phyloP scores from a whole-genome alignment of 352 stramenopile genomes.

The Plasmopara halstedii region DNA sequence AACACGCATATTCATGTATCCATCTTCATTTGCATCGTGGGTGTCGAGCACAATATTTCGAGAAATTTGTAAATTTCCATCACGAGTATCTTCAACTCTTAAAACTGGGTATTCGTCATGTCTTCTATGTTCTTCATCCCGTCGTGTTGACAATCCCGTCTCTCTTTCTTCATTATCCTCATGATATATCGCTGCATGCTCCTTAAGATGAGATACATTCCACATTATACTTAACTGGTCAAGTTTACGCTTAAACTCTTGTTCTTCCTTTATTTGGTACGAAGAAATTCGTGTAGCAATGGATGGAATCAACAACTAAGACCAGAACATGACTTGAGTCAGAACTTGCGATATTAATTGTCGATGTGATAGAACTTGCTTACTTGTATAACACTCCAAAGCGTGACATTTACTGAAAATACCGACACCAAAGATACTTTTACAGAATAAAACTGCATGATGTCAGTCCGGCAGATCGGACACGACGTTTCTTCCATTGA shows the following conservation, averaged over 20 bases:
- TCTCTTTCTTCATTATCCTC: conserved; percentile 14
- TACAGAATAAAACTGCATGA: conserved; percentile 23
- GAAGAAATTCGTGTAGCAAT: conserved; percentile 10
- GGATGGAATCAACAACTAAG: conserved; percentile 31
- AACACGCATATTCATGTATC: conserved; percentile 52
- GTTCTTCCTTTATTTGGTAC: conserved; percentile 36
- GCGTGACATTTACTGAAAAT: conserved; percentile 59
- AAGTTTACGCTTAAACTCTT: conserved; percentile 37
- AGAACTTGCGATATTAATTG: not conserved
- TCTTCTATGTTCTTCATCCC: conserved; percentile 16
- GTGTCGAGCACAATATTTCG: conserved; percentile 64
- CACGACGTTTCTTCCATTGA: conserved; percentile 41
- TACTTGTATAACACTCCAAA: conserved; percentile 70
- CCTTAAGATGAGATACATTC: conserved; percentile 37
- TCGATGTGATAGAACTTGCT: not conserved
- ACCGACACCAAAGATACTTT: conserved; percentile 16
- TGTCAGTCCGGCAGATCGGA: conserved; percentile 36
- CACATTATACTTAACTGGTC: conserved; percentile 50
- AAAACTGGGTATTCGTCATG: conserved; percentile 37
- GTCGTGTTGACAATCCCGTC: too few species aligned
- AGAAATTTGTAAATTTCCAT: conserved; percentile 40
- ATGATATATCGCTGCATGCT: conserved; percentile 19
- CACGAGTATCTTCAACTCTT: conserved; percentile 38
- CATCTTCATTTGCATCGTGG: conserved; percentile 60
- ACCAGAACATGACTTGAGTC: not conserved